These are phyloP conservation scores for Tetracladium setigerum DNA, from an alignment of 495 filamentous ascomycete genomes.

Conservation along the genomic window DNA sequence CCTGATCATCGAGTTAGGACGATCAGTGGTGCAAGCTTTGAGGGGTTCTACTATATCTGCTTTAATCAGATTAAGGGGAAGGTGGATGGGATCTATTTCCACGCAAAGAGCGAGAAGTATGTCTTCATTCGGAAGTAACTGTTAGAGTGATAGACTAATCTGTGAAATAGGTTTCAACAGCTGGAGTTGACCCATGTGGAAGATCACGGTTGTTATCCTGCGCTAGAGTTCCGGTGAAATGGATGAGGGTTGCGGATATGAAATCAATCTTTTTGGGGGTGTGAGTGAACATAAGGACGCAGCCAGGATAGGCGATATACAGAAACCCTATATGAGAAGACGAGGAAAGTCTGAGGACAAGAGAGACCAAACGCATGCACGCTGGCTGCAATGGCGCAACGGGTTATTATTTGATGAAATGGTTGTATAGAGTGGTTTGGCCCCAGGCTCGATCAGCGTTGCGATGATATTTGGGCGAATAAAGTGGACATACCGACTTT, in stretches of 20 bases:
- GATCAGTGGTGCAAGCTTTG: conserved; percentile 91
- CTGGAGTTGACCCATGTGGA: conserved; percentile 82
- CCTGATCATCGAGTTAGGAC: conserved; percentile 87
- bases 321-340: no score
- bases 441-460: no score
- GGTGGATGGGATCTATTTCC: conserved; percentile 93
- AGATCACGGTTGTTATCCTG: conserved; percentile 76
- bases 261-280: neutral
- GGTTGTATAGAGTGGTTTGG: no score
- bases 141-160: neutral
- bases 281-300: no score
- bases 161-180: conserved; percentile 68
- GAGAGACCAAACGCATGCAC: no score
- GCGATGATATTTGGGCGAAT: no score
- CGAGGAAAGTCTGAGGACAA: no score
- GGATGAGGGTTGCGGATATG: conserved; percentile 8
- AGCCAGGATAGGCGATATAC: no score
- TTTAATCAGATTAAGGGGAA: conserved; percentile 86
- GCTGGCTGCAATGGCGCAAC: no score
- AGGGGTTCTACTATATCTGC: conserved; percentile 99
- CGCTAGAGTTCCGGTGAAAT: conserved; percentile 86
- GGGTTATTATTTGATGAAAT: no score
- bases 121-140: conserved; percentile 24
- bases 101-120: conserved; percentile 93
- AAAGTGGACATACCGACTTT: no score